phyloP scores from a whole-genome alignment of 2,329 filamentous ascomycete genomes.

The Clonostachys rosea region DNA sequence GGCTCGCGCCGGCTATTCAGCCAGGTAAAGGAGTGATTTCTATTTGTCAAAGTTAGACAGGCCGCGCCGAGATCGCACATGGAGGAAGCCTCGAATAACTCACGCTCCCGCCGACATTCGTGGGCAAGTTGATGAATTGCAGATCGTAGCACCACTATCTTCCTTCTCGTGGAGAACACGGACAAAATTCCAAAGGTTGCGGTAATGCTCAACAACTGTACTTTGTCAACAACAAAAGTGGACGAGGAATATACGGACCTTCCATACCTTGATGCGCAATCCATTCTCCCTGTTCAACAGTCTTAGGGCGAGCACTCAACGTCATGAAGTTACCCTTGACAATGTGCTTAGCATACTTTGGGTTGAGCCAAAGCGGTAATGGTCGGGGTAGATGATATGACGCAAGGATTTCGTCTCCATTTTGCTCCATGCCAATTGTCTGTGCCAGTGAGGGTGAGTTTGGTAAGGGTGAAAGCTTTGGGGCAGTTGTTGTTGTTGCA shows the following conservation, averaged over 20 bases:
- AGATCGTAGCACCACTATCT: conserved; percentile 71
- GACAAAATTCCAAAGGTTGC: conserved; percentile 84
- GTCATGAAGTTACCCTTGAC: conserved; percentile 99
- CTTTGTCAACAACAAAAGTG: neutral
- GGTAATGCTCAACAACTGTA: conserved; percentile 86
- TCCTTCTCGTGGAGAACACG: conserved; percentile 85
- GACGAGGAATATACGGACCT: neutral
- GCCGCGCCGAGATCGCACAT: neutral
- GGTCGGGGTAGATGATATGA: conserved; percentile 62
- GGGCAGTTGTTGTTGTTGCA: conserved; percentile 46
- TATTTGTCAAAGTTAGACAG: conserved; percentile 14
- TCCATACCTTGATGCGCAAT: conserved; percentile 84
- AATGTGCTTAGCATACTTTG: conserved; percentile 75
- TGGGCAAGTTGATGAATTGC: conserved; percentile 79
- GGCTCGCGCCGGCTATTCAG: conserved; percentile 82
- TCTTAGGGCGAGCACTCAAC: conserved; percentile 84
- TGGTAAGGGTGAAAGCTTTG: conserved; percentile 56
- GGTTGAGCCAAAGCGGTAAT: conserved; percentile 70
- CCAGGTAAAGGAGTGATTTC: conserved; percentile 96
- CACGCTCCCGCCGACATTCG: conserved; percentile 93
- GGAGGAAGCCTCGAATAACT: conserved; percentile 30
- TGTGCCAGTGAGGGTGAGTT: conserved; percentile 61
- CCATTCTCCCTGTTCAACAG: conserved; percentile 93
- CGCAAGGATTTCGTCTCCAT: conserved; percentile 50
- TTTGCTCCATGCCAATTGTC: conserved; percentile 64